phyloP scores from a whole-genome alignment of 192 early-diverging fungal genomes.

The Gonapodya prolifera region DNA sequence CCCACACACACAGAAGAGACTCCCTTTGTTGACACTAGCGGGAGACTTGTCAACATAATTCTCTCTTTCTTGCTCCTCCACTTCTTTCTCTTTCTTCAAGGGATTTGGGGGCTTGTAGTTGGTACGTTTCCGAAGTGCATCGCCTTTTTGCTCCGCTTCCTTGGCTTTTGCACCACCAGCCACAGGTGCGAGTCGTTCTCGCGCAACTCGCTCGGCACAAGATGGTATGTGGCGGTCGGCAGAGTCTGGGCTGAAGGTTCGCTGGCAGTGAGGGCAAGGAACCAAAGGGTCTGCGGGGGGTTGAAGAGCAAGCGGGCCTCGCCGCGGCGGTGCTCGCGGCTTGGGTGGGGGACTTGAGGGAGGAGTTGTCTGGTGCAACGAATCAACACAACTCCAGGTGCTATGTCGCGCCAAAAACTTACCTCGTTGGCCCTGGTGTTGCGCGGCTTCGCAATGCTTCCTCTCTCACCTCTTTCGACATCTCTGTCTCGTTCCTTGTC shows the following conservation, averaged over 20 bases:
- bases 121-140: neutral
- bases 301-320: neutral
- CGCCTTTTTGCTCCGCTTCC: neutral
- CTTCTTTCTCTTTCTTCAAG: neutral
- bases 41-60: neutral
- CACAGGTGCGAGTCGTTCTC: neutral
- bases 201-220: neutral
- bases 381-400: neutral
- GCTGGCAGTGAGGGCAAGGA: neutral
- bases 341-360: neutral
- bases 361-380: neutral
- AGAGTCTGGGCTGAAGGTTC: neutral
- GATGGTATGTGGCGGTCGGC: neutral
- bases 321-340: neutral
- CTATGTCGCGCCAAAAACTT: neutral
- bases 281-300: neutral
- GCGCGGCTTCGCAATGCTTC: neutral
- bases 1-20: neutral
- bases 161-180: neutral
- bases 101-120: neutral
- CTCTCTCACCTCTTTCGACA: neutral
- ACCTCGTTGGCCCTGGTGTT: neutral
- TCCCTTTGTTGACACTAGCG: neutral
- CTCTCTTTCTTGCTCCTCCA: neutral
- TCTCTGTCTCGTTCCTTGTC: neutral